phyloP scores from a whole-genome alignment of 768 basidiomycete genomes.

The Lactarius psammicola region DNA sequence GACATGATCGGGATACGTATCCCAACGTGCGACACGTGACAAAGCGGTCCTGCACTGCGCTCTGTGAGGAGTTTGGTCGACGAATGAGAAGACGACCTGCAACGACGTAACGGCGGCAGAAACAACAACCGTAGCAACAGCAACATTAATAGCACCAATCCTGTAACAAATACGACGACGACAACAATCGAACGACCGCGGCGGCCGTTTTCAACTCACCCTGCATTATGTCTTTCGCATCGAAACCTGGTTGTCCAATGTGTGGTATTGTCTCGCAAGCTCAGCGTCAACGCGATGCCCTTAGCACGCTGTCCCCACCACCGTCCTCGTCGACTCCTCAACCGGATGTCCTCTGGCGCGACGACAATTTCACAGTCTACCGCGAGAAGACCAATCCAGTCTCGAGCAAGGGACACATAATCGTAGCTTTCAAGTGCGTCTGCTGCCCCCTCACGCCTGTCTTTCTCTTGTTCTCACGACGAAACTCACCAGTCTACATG shows the following conservation, averaged over 20 bases:
- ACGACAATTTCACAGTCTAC: constrained; percentile 75
- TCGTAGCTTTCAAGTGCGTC: constrained; percentile 69
- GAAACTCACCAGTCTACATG: constrained; percentile 58
- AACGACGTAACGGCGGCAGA: too few relatives aligned
- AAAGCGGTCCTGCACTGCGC: not conserved
- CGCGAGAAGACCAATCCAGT: constrained; percentile 68
- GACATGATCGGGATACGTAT: constrained; percentile 14
- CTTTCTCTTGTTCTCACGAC: constrained; percentile 15
- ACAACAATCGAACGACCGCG: not conserved
- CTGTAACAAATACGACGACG: not conserved
- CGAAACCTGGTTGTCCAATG: constrained; percentile 72
- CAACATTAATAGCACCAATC: not conserved
- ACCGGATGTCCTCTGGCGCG: constrained; percentile 68
- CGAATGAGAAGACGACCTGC: not conserved
- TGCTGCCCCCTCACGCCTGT: constrained; percentile 32
- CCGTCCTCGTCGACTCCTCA: constrained; percentile 46
- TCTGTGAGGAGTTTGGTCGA: not conserved
- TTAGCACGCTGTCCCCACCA: constrained; percentile 46
- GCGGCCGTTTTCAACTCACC: not conserved
- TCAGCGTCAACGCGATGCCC: constrained; percentile 38
- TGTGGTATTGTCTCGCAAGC: constrained; percentile 68
- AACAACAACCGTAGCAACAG: too few relatives aligned
- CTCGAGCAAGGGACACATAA: constrained; percentile 69
- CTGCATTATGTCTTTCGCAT: constrained; percentile 49
- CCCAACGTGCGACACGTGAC: constrained; percentile 19